A percentile compares a stretch with the other conserved stretches of the same genome.
These are phyloP conservation scores for Hymenoscyphus albidus DNA, from an alignment of 2,329 filamentous ascomycete species.

Conservation along the genomic window DNA sequence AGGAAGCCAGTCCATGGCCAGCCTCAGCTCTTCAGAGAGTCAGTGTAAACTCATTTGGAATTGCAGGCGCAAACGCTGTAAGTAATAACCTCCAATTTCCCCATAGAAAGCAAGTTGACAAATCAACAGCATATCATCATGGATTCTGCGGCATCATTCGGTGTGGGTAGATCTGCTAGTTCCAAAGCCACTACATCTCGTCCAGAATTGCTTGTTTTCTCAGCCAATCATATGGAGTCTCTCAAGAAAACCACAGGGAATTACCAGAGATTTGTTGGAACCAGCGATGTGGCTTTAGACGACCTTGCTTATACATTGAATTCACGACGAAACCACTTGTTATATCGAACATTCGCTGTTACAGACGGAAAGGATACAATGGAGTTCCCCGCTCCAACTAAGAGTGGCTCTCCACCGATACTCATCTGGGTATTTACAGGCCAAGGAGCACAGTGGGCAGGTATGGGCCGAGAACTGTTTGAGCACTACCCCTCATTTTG, in stretches of 20 bases:
- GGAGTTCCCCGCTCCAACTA: conserved; percentile 1
- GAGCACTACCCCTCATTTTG: conserved; percentile 1
- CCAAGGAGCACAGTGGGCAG: conserved; percentile 27
- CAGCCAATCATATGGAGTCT: conserved; percentile 12
- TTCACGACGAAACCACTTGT: conserved; percentile 7
- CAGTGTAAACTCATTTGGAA: conserved; percentile 27
- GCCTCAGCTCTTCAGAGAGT: conserved; percentile 12
- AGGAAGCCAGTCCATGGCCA: conserved; percentile 16
- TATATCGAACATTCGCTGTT: conserved; percentile 9
- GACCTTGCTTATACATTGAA: conserved; percentile 14
- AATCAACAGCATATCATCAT: conserved; percentile 11
- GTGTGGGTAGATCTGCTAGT: background rate
- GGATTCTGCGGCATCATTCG: conserved; percentile 12
- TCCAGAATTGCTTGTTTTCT: conserved; percentile 13
- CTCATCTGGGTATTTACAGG: conserved; percentile 27
- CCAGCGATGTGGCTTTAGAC: background rate
- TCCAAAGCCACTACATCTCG: background rate
- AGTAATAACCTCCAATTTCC: background rate
- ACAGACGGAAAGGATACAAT: conserved; percentile 2
- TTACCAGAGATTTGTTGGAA: conserved; percentile 7
- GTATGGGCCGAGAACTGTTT: conserved; percentile 22
- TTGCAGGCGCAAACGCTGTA: conserved; percentile 23
- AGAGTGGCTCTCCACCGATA: background rate
- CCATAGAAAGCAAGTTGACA: conserved; percentile 3
- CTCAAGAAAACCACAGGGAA: conserved; percentile 3